Evolutionary conservation across 148 eudicot genomes (phyloP).

Genomic region (Rheum nobile): DNA sequence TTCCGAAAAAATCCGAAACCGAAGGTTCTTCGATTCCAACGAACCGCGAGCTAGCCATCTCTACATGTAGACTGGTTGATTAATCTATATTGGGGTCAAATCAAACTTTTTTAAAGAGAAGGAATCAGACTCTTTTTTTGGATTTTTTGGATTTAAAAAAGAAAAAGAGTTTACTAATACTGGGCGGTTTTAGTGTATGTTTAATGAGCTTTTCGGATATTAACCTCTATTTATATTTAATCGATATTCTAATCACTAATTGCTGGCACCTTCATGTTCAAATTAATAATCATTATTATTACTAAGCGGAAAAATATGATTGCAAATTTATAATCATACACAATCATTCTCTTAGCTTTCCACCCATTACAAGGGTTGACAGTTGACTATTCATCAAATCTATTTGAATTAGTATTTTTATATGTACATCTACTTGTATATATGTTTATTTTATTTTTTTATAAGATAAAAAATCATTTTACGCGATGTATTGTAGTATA

Average conservation of each 20-base stretch:
- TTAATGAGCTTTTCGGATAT: not conserved
- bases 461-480: no score
- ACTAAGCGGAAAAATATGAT: not conserved
- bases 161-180: not conserved
- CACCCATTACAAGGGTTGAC: not conserved
- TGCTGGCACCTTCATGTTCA: not conserved
- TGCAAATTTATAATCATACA: not conserved
- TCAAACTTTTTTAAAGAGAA: not conserved
- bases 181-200: not conserved
- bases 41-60: no score
- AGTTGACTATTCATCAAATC: not conserved
- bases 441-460: no score
- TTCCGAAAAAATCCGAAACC: no score
- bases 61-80: no score
- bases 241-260: not conserved
- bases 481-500: no score
- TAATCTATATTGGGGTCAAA: no score
- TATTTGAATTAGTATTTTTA: not conserved
- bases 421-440: no score
- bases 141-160: not conserved
- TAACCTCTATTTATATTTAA: not conserved
- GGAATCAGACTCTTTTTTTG: not conserved
- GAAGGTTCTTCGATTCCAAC: no score
- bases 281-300: not conserved
- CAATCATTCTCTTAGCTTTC: not conserved